Evolutionary conservation across 2,329 filamentous ascomycete genomes (phyloP).

Genomic region (Pyrenochaeta sp.): DNA sequence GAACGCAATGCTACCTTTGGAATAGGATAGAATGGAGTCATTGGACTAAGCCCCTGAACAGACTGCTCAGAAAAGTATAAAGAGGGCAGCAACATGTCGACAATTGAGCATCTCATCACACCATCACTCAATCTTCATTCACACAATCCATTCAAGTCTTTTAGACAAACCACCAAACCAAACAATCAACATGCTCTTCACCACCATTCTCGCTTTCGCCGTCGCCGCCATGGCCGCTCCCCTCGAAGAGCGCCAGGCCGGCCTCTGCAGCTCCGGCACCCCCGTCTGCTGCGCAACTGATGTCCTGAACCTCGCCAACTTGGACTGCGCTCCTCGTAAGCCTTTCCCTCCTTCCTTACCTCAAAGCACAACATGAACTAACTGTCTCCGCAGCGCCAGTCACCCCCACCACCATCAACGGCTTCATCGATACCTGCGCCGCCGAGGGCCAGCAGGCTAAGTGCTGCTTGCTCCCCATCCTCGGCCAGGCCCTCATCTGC

Average conservation of each 20-base stretch:
- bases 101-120: conserved; percentile 33
- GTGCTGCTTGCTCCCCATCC: conserved; percentile 64
- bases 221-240: conserved; percentile 40
- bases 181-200: conserved; percentile 44
- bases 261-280: conserved; percentile 46
- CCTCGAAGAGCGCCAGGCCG: conserved; percentile 40
- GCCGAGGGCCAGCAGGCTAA: conserved; percentile 62
- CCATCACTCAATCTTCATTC: conserved; percentile 21
- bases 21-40: conserved; percentile 4
- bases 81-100: conserved; percentile 25
- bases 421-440: conserved; percentile 58
- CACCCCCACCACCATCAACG: conserved; percentile 49
- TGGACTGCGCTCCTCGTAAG: conserved; percentile 65
- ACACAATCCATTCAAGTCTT: conserved; percentile 11
- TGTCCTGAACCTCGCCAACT: conserved; percentile 64
- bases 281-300: conserved; percentile 69
- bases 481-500: conserved; percentile 51
- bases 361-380: conserved; percentile 7
- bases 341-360: conserved; percentile 10
- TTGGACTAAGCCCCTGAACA: conserved; percentile 13
- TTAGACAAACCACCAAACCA: conserved; percentile 12
- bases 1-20: conserved; percentile 17
- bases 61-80: conserved; percentile 36
- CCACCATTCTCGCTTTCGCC: conserved; percentile 42
- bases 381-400: conserved; percentile 37